A percentile compares a stretch with the other conserved stretches of the same genome.
These are phyloP conservation scores for Botrytis sinoallii DNA, from an alignment of 2,329 filamentous ascomycete genomes.

Conservation along the genomic window DNA sequence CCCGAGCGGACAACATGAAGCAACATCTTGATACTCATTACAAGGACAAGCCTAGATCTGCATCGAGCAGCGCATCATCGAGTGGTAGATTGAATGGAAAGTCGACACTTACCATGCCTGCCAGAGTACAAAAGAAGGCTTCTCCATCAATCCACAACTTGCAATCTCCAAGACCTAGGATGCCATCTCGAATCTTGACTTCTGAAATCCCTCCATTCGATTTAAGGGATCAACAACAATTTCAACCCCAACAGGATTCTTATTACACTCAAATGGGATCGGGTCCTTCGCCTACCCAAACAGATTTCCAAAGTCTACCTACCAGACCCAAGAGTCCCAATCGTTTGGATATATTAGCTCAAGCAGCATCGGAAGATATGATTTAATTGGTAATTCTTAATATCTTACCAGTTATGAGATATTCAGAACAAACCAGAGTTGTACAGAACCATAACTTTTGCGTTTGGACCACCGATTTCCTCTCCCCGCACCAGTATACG, in stretches of 20 bases:
- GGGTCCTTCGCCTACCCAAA: neutral
- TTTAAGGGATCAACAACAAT: neutral
- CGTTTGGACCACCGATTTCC: neutral
- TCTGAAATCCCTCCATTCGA: neutral
- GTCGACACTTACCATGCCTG: conserved; percentile 2
- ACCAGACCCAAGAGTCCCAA: neutral
- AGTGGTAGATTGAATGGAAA: conserved; percentile 6
- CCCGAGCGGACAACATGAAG: conserved; percentile 83
- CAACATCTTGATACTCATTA: conserved; percentile 77
- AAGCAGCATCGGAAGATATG: neutral
- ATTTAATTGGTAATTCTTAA: neutral
- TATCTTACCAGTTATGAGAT: neutral
- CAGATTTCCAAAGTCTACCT: neutral
- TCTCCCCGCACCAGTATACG: neutral
- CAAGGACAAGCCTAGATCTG: conserved; percentile 45
- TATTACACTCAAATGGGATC: neutral
- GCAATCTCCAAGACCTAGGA: neutral
- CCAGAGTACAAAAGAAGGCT: conserved; percentile 3
- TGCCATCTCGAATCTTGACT: neutral
- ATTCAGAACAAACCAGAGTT: neutral
- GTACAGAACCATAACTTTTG: neutral
- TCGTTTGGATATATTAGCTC: conserved; percentile 8
- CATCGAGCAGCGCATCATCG: neutral
- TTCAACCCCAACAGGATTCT: neutral
- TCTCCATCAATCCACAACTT: conserved; percentile 6